Conservation (phyloP, 2,329 filamentous ascomycete genomes). For the Periconia macrospinosa region DNA sequence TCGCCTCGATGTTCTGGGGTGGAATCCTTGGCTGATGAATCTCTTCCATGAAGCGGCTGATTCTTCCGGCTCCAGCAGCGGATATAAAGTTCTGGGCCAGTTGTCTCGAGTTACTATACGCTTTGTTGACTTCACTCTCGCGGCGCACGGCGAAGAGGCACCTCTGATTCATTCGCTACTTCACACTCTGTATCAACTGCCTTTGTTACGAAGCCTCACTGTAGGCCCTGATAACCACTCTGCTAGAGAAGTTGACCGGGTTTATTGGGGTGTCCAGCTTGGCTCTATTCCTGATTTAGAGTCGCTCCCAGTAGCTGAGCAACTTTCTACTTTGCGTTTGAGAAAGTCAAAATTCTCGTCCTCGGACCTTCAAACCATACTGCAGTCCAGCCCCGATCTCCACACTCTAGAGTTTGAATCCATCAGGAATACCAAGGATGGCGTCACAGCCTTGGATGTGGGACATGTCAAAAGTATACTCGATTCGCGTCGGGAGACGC, state of each 20-base stretch:
- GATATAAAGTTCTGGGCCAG: neutral
- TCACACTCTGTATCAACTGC: neutral
- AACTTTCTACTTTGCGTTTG: neutral
- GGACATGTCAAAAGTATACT: neutral
- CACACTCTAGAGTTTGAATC: neutral
- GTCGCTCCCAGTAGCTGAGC: neutral
- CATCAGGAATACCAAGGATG: neutral
- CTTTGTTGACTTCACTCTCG: neutral
- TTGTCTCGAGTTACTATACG: neutral
- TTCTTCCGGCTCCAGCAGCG: neutral
- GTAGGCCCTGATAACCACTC: neutral
- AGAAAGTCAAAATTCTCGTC: neutral
- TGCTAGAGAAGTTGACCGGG: neutral
- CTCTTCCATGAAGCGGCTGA: neutral
- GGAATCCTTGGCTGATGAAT: neutral
- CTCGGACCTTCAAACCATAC: neutral
- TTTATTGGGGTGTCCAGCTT: neutral
- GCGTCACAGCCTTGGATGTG: neutral
- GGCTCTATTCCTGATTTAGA: neutral
- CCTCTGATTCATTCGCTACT: neutral
- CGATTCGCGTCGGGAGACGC: neutral
- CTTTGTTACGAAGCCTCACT: neutral
- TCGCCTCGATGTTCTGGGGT: neutral
- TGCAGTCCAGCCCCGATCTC: neutral
- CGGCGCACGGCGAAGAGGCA: neutral